A percentile compares a stretch with the other conserved stretches of the same genome.
phyloP scores from a whole-genome alignment of 2,329 filamentous ascomycete species.

The Pseudocercospora vitis region DNA sequence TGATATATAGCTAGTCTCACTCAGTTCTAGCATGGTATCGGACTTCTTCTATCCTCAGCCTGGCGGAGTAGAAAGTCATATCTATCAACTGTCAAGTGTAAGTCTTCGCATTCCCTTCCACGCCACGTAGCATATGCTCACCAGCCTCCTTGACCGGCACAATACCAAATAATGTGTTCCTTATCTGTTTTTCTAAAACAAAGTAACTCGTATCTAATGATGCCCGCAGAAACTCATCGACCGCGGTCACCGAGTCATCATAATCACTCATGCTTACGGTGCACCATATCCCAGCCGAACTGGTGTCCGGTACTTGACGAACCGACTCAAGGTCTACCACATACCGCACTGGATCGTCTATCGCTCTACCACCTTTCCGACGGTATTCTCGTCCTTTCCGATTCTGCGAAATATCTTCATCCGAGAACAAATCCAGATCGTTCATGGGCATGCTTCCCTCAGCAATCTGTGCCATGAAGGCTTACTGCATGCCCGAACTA shows the following conservation, averaged over 20 bases:
- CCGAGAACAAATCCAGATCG: slow-evolving; percentile 91
- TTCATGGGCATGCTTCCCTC: slow-evolving; percentile 93
- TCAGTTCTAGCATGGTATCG: slow-evolving; percentile 80
- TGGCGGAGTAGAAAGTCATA: slow-evolving; percentile 93
- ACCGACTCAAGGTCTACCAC: slow-evolving; percentile 97
- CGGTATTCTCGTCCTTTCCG: slow-evolving; percentile 97
- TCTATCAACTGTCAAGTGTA: slow-evolving; percentile 88
- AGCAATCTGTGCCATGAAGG: slow-evolving; percentile 93
- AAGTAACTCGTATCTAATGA: not conserved
- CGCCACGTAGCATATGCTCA: not conserved
- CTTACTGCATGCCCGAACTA: slow-evolving; percentile 89
- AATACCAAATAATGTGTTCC: slow-evolving; percentile 27
- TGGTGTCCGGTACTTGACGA: slow-evolving; percentile 91
- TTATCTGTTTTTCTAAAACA: no score
- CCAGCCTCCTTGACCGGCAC: not conserved
- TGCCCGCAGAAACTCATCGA: slow-evolving; percentile 78
- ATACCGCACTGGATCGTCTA: slow-evolving; percentile 96
- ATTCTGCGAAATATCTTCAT: slow-evolving; percentile 96
- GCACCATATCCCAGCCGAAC: slow-evolving; percentile 56
- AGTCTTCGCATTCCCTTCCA: slow-evolving; percentile 23
- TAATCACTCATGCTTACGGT: slow-evolving; percentile 95
- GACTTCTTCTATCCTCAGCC: slow-evolving; percentile 99
- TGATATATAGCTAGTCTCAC: not conserved
- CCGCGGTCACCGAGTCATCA: slow-evolving; percentile 94
- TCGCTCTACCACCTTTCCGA: slow-evolving; percentile 88